These are phyloP conservation scores for Cyberlindnera mrakii DNA, from an alignment of 805 yeast species.

Conservation along the genomic window DNA sequence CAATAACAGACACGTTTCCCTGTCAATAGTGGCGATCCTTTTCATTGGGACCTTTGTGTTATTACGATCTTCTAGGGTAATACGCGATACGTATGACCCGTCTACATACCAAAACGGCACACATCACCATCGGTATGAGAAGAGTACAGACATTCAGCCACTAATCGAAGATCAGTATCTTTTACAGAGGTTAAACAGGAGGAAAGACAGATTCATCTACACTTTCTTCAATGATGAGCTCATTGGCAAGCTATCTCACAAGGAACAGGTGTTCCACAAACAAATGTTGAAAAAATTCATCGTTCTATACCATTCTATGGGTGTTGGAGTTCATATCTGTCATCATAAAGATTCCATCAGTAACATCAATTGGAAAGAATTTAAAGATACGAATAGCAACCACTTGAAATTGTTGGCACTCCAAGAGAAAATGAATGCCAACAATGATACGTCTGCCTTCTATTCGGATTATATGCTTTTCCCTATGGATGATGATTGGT, in stretches of 20 bases:
- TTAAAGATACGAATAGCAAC: slow-evolving; percentile 13
- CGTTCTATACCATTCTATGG: slow-evolving; percentile 12
- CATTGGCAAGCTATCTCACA: slow-evolving; percentile 7
- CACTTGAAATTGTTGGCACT: slow-evolving; percentile 17
- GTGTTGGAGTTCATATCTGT: slow-evolving; percentile 12
- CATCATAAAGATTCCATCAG: slow-evolving; percentile 15
- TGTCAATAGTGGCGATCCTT: too few species aligned
- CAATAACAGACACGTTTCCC: too few species aligned
- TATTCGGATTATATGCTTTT: slow-evolving; percentile 14
- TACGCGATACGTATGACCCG: slow-evolving; percentile 48
- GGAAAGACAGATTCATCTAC: slow-evolving; percentile 7
- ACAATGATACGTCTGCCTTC: slow-evolving; percentile 2
- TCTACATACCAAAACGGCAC: slow-evolving; percentile 46
- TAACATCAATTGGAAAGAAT: slow-evolving; percentile 6
- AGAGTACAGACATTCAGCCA: slow-evolving; percentile 2
- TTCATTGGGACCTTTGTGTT: too few species aligned
- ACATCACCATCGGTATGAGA: slow-evolving; percentile 48
- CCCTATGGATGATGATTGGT: slow-evolving; percentile 3
- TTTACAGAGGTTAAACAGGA: slow-evolving; percentile 6
- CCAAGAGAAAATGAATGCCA: slow-evolving; percentile 5
- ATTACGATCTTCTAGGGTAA: too few species aligned
- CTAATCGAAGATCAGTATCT: slow-evolving; percentile 9
- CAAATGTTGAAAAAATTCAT: slow-evolving; percentile 13
- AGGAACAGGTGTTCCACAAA: slow-evolving; percentile 17
- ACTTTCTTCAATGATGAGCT: slow-evolving; percentile 20